Base-by-base conservation (phyloP, 495 filamentous ascomycete genomes). In the Penicillium pancosmium region DNA sequence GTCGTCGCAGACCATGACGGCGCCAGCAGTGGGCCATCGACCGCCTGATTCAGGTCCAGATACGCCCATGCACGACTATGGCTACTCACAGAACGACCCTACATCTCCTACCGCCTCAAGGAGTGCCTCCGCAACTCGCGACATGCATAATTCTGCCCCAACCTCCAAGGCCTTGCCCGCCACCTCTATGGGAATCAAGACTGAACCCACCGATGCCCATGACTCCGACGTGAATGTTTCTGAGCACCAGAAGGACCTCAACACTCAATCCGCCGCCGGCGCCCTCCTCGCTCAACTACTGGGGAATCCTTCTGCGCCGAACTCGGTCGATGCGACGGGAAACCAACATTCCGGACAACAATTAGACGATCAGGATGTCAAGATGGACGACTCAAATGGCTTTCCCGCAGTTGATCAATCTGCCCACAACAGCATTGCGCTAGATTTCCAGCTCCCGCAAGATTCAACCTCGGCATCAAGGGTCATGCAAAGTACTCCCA, bases 1-100 rank as follows among this genome's bases (percentile, higher is more conserved):
- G 74, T 81, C 78, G 69, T 83, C 79, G 70, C 80, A 81, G 75
- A 82, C 79, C 78, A 82, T 83, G 74, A 82, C 75, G 72, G 78
- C 78, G 74, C 76, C 78, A 75, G 74, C 76, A 70, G 72, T 80
- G 74, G 75, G 75, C 69, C 78, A 79, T 78, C 77, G 74, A 61
- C 77, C 77, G 66, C 74, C 76, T 68, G 76, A 80, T 68, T 68
- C 76, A 70, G 76, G 73, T 52, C 69, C 69, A 50, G 68, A 74
- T 62, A 70, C 67, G 66, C 75, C 76, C 53, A 57, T 68, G 64
- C 76, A 77, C 67, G 75, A 77, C 57, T 76, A 77, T 72, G 65
- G 68, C 60, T 63, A 63, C 58, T 66, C 75, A 31, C 75, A 72
- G 46, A 56, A 70, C 57, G 62, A 70, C 57, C 55, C 56, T 50